Conservation (phyloP, 2,329 filamentous ascomycete genomes). For the Apiospora pterosperma region DNA sequence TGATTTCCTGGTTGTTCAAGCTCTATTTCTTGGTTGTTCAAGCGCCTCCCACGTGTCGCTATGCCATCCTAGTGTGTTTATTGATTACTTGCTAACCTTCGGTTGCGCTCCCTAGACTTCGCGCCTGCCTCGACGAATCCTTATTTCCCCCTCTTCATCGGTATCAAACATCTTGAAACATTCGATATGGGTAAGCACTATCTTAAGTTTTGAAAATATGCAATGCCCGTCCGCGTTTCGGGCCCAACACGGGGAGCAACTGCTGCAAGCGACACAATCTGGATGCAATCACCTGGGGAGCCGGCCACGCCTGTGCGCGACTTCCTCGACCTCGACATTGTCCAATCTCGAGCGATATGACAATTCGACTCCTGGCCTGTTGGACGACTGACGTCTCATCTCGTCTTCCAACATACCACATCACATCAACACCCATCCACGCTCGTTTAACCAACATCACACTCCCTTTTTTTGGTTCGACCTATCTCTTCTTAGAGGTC, state of each 20-base stretch:
- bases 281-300: background rate
- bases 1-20: background rate
- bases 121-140: slow-evolving; percentile 19
- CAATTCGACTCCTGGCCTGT: background rate
- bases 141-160: slow-evolving; percentile 20
- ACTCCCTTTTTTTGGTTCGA: slow-evolving; percentile 37
- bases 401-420: slow-evolving; percentile 5
- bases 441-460: slow-evolving; percentile 21
- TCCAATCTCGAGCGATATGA: slow-evolving; percentile 1
- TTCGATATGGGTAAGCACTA: slow-evolving; percentile 46
- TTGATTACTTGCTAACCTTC: slow-evolving; percentile 20
- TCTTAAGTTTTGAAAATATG: slow-evolving; percentile 18
- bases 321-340: slow-evolving; percentile 7
- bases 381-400: background rate
- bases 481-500: slow-evolving; percentile 47
- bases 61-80: background rate
- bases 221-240: slow-evolving; percentile 14
- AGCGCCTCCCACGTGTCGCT: slow-evolving; percentile 1
- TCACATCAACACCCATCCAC: slow-evolving; percentile 20
- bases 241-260: slow-evolving; percentile 11
- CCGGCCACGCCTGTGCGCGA: background rate
- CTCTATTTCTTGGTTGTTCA: background rate
- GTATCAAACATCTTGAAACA: slow-evolving; percentile 24
- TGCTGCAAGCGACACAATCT: slow-evolving; percentile 17
- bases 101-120: slow-evolving; percentile 17